Percentiles rank a stretch among this genome's conserved stretches.
Evolutionary conservation across 2,329 filamentous ascomycete species (phyloP).

Genomic region (Monosporascus sp.): DNA sequence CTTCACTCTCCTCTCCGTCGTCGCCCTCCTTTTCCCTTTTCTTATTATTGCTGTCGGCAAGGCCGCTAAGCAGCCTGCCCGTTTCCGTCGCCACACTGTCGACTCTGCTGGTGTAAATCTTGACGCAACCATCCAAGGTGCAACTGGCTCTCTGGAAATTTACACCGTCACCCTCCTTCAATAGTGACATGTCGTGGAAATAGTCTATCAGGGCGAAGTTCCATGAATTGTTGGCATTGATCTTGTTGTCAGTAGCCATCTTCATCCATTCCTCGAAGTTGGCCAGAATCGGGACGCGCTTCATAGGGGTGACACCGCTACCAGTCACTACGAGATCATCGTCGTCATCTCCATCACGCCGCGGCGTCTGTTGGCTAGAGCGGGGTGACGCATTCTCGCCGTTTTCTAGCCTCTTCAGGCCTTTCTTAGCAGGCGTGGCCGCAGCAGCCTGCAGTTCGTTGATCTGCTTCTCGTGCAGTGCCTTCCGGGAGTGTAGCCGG

Average conservation of each 20-base stretch:
- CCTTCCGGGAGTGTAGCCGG: conserved; percentile 80
- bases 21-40: conserved; percentile 63
- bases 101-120: conserved; percentile 97
- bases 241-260: conserved; percentile 99
- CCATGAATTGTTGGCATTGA: conserved; percentile 97
- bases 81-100: conserved; percentile 98
- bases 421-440: conserved; percentile 59
- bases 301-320: conserved; percentile 85
- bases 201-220: conserved; percentile 99
- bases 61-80: conserved; percentile 84
- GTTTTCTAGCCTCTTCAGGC: conserved; percentile 53
- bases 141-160: conserved; percentile 99
- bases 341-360: conserved; percentile 38
- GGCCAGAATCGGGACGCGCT: conserved; percentile 88
- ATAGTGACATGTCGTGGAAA: conserved; percentile 96
- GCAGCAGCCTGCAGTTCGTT: conserved; percentile 83
- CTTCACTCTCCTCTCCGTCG: conserved; percentile 62
- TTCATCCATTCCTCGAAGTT: conserved; percentile 99
- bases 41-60: conserved; percentile 80
- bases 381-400: conserved; percentile 51
- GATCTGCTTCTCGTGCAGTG: conserved; percentile 83
- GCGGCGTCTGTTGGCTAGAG: conserved; percentile 53
- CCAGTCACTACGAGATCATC: conserved; percentile 64
- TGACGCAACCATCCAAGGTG: conserved; percentile 95
- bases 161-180: conserved; percentile 93